A percentile compares a stretch with the other conserved stretches of the same genome.
Conservation (phyloP, 345 rosid genomes). For the Brassica cretica region DNA sequence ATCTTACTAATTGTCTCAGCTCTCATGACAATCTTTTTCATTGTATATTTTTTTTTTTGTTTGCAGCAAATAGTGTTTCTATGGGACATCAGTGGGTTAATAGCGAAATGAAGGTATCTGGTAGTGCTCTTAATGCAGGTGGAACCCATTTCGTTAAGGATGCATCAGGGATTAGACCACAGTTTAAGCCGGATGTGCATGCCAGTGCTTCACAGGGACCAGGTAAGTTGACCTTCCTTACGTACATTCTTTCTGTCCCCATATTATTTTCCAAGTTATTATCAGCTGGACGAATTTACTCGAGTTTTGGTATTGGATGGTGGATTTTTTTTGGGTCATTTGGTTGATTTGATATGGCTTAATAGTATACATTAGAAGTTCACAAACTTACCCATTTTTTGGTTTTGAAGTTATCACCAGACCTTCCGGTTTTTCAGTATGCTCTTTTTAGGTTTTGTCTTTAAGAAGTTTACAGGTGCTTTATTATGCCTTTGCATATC, state of each 20-base stretch:
- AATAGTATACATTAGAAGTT: neutral
- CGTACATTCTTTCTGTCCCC: neutral
- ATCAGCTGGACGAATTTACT: neutral
- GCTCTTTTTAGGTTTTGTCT: neutral
- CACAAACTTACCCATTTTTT: neutral
- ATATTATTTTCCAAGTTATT: neutral
- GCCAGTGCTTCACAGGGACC: constrained; percentile 54
- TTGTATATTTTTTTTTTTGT: constrained; percentile 20
- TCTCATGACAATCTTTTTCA: constrained; percentile 34
- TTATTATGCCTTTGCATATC: neutral
- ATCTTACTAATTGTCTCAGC: constrained; percentile 39
- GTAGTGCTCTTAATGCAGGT: constrained; percentile 46
- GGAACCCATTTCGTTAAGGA: constrained; percentile 53
- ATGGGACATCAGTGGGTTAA: constrained; percentile 47
- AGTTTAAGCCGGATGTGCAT: constrained; percentile 37
- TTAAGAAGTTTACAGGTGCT: neutral
- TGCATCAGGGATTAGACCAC: constrained; percentile 48
- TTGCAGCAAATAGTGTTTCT: constrained; percentile 40
- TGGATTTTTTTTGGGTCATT: neutral
- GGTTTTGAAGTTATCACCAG: neutral
- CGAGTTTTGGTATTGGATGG: neutral
- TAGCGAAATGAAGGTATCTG: constrained; percentile 47
- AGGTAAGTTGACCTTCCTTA: constrained; percentile 41
- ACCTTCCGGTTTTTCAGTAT: neutral
- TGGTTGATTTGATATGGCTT: neutral